Conservation (phyloP, 1,139 yeast species). For the Kurtzmaniella quercitrusa region DNA sequence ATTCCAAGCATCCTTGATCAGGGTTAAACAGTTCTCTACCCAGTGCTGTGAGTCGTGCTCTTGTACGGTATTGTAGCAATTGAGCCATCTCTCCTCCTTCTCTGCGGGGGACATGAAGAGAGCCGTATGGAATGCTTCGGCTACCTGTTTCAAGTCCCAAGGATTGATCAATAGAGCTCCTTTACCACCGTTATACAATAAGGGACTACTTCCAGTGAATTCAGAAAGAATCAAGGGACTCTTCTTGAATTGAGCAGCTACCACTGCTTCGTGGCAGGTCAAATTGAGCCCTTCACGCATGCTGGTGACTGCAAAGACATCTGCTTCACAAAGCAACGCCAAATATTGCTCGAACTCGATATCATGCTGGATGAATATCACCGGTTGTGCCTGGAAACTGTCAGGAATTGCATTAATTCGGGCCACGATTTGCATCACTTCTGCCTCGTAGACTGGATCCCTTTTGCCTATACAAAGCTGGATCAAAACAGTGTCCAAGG, state of each 20-base stretch:
- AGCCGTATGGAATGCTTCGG: slow-evolving; percentile 57
- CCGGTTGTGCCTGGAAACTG: slow-evolving; percentile 79
- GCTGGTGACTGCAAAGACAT: slow-evolving; percentile 79
- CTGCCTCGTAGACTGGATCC: slow-evolving; percentile 61
- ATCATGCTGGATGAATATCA: slow-evolving; percentile 82
- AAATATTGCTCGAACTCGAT: slow-evolving; percentile 85
- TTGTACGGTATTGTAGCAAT: slow-evolving; percentile 53
- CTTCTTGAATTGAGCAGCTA: slow-evolving; percentile 65
- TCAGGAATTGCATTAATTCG: slow-evolving; percentile 75
- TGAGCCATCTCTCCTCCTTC: slow-evolving; percentile 57
- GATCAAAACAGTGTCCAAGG: slow-evolving; percentile 68
- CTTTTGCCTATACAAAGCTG: slow-evolving; percentile 70
- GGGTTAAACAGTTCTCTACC: slow-evolving; percentile 57
- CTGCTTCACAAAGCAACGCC: slow-evolving; percentile 84
- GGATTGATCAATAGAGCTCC: slow-evolving; percentile 86
- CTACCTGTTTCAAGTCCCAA: slow-evolving; percentile 72
- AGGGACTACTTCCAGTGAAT: slow-evolving; percentile 89
- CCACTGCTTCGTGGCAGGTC: slow-evolving; percentile 91
- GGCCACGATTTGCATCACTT: slow-evolving; percentile 72
- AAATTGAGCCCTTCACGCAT: slow-evolving; percentile 96
- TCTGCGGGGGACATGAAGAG: slow-evolving; percentile 61
- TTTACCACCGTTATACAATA: slow-evolving; percentile 46
- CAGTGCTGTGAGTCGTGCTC: slow-evolving; percentile 72
- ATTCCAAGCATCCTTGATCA: slow-evolving; percentile 61
- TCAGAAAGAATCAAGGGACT: slow-evolving; percentile 87